Evolutionary conservation across 2,329 filamentous ascomycete genomes (phyloP).

Genomic region (Decorospora gaudefroyi): DNA sequence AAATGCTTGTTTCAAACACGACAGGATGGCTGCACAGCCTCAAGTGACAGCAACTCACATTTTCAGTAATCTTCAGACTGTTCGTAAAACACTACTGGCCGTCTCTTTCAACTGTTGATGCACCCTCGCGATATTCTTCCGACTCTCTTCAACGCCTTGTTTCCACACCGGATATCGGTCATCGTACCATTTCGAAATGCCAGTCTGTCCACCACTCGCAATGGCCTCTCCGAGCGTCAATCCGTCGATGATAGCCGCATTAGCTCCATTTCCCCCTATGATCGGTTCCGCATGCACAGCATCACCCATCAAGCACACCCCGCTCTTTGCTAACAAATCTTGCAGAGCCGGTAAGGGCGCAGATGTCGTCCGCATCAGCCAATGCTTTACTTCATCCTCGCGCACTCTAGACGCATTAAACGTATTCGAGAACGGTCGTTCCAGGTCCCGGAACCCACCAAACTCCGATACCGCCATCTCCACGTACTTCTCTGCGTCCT

Average conservation of each 20-base stretch:
- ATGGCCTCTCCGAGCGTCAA: constrained; percentile 32
- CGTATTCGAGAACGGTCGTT: constrained; percentile 38
- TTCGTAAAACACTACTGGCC: background rate
- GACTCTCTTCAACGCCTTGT: constrained; percentile 1
- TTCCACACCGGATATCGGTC: background rate
- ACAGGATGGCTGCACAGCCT: background rate
- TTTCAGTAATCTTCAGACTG: background rate
- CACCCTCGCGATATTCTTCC: background rate
- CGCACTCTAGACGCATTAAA: constrained; percentile 41
- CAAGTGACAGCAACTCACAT: background rate
- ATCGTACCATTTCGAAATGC: background rate
- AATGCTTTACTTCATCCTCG: constrained; percentile 47
- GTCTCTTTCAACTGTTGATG: background rate
- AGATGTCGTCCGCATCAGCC: constrained; percentile 49
- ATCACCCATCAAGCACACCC: constrained; percentile 42
- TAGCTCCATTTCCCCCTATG: constrained; percentile 49
- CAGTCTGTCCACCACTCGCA: background rate
- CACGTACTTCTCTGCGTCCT: constrained; percentile 41
- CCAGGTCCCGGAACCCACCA: constrained; percentile 25
- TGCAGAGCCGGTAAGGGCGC: constrained; percentile 27
- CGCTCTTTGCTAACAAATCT: constrained; percentile 7
- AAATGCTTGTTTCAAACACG: too few species aligned
- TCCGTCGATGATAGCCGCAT: constrained; percentile 48
- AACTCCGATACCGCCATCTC: constrained; percentile 47
- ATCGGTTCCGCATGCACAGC: constrained; percentile 50